These are phyloP conservation scores for Trichoderma sp. DNA, from an alignment of 2,329 filamentous ascomycete species.

Conservation along the genomic window DNA sequence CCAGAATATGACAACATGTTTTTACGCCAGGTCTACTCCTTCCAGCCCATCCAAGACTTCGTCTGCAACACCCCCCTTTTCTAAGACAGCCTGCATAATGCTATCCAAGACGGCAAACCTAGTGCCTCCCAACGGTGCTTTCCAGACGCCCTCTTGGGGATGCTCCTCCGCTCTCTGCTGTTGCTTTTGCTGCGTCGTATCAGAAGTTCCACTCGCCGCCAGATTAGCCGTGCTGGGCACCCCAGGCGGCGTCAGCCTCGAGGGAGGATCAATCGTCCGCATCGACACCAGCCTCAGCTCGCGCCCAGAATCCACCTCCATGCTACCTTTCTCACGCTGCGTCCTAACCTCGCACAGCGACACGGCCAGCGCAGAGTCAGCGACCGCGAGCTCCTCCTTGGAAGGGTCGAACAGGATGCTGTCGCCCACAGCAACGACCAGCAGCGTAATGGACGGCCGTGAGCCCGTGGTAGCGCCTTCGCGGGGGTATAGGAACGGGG, in stretches of 20 bases:
- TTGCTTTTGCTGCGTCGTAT: constrained; percentile 40
- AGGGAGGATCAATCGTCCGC: constrained; percentile 73
- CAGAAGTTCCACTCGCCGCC: constrained; percentile 46
- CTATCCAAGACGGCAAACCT: constrained; percentile 70
- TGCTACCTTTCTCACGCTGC: constrained; percentile 30
- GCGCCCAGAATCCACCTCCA: constrained; percentile 46
- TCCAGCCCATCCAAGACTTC: constrained; percentile 84
- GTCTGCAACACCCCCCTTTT: constrained; percentile 77
- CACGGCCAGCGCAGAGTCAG: constrained; percentile 83
- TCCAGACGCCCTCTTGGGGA: constrained; percentile 76
- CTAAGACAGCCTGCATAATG: constrained; percentile 76
- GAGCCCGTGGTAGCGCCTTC: constrained; percentile 36
- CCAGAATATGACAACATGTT: not conserved
- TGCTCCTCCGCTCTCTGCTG: constrained; percentile 50
- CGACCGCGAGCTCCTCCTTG: constrained; percentile 88
- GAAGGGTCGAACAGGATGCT: constrained; percentile 95
- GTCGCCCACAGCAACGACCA: constrained; percentile 81
- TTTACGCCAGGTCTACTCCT: constrained; percentile 66
- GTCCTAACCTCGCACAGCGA: constrained; percentile 62
- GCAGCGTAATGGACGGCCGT: constrained; percentile 82
- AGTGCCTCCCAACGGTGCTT: constrained; percentile 78
- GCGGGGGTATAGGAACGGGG: constrained; percentile 72
- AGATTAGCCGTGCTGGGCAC: constrained; percentile 65
- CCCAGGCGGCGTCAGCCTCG: constrained; percentile 70
- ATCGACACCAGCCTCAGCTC: constrained; percentile 66